phyloP scores from a whole-genome alignment of 139 green algal species.

The Chlorella ohadii region DNA sequence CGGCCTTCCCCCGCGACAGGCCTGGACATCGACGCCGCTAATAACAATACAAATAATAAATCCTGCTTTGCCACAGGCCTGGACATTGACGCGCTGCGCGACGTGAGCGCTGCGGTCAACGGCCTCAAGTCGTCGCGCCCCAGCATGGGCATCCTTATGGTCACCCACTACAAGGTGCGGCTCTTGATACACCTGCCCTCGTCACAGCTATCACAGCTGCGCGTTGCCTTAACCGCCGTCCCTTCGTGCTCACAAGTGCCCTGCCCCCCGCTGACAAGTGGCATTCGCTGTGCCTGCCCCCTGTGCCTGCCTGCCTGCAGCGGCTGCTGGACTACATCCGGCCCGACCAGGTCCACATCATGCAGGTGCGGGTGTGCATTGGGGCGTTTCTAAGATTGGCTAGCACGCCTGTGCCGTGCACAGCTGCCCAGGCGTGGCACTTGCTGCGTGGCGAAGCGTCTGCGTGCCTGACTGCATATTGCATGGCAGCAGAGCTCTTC shows the following conservation, averaged over 20 bases:
- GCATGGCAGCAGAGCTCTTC: too few species aligned
- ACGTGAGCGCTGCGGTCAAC: conserved; percentile 85
- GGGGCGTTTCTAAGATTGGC: too few species aligned
- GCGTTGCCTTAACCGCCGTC: too few species aligned
- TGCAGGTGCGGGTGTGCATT: conserved; percentile 65
- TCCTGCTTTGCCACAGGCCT: conserved; percentile 80
- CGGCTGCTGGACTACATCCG: conserved; percentile 84
- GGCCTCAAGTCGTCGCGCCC: conserved; percentile 56
- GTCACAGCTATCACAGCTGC: not conserved
- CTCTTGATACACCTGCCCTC: not conserved
- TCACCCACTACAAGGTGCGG: conserved; percentile 98
- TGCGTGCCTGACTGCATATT: too few species aligned
- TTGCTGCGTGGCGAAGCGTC: too few species aligned
- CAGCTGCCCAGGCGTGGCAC: too few species aligned
- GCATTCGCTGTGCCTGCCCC: not conserved
- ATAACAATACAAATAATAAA: too few species aligned
- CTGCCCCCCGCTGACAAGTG: too few species aligned
- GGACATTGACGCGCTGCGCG: conserved; percentile 94
- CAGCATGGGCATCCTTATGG: conserved; percentile 91
- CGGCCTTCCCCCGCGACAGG: too few species aligned
- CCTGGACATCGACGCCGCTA: too few species aligned
- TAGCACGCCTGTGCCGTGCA: too few species aligned
- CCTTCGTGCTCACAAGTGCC: too few species aligned
- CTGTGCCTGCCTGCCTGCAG: conserved; percentile 24
- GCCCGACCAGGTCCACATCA: conserved; percentile 85